Conservation (phyloP, 495 filamentous ascomycete genomes). For the Penicilliopsis zonata region DNA sequence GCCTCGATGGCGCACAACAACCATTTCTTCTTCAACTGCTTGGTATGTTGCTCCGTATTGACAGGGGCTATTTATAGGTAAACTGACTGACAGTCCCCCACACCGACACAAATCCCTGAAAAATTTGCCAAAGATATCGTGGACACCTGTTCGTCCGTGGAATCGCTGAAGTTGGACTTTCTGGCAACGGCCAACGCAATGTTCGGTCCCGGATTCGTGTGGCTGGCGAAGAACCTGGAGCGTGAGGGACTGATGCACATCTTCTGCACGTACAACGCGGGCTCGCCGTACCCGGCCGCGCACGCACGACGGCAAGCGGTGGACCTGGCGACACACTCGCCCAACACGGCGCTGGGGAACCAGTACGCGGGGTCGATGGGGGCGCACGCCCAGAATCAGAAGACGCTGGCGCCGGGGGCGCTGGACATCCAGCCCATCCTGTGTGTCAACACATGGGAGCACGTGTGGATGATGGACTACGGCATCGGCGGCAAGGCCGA, state of each 20-base stretch:
- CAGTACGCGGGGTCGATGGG: conserved; percentile 41
- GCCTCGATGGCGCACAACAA: conserved; percentile 96
- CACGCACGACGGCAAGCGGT: conserved; percentile 68
- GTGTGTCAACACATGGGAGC: conserved; percentile 94
- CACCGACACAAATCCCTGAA: conserved; percentile 36
- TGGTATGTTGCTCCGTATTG: conserved; percentile 33
- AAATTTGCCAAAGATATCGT: conserved; percentile 37
- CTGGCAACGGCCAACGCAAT: conserved; percentile 72
- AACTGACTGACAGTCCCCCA: conserved; percentile 24
- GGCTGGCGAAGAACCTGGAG: conserved; percentile 58
- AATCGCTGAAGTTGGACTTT: conserved; percentile 68
- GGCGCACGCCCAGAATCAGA: conserved; percentile 26
- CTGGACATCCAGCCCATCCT: conserved; percentile 61
- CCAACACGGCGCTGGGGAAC: conserved; percentile 24
- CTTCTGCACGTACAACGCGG: conserved; percentile 82
- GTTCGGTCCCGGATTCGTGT: conserved; percentile 97
- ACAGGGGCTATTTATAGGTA: background rate
- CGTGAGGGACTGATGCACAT: conserved; percentile 50
- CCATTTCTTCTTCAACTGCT: conserved; percentile 78
- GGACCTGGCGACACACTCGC: conserved; percentile 64
- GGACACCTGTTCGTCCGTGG: conserved; percentile 63
- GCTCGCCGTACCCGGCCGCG: conserved; percentile 73
- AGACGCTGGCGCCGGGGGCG: conserved; percentile 52
- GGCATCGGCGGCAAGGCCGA: conserved; percentile 66
- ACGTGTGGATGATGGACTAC: conserved; percentile 80